Evolutionary conservation across 306 rosid genomes (phyloP).

Genomic region (Acacia crassicarpa): DNA sequence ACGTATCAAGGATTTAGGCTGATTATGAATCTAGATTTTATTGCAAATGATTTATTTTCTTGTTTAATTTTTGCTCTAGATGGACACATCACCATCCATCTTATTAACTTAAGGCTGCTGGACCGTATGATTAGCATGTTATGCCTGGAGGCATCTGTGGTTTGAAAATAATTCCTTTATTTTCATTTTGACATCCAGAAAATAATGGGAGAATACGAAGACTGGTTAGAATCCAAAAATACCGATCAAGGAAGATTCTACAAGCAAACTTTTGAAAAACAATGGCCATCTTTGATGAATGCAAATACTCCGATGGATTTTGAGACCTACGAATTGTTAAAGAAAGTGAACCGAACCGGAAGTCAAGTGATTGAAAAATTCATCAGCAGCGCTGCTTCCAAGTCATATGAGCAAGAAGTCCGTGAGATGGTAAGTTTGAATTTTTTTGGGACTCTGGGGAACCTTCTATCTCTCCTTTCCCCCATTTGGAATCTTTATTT

Average conservation of each 20-base stretch:
- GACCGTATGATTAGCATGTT: slow-evolving; percentile 12
- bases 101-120: slow-evolving; percentile 11
- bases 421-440: slow-evolving; percentile 68
- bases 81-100: slow-evolving; percentile 9
- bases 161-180: slow-evolving; percentile 27
- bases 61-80: slow-evolving; percentile 27
- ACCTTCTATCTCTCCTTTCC: not conserved
- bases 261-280: slow-evolving; percentile 66
- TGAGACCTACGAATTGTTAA: slow-evolving; percentile 55
- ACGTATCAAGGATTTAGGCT: slow-evolving; percentile 15
- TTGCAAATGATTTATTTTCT: slow-evolving; percentile 12
- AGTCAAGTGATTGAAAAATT: slow-evolving; percentile 62
- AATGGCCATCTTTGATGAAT: slow-evolving; percentile 55
- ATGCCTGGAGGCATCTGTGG: not conserved
- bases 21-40: slow-evolving; percentile 22
- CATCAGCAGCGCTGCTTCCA: slow-evolving; percentile 71
- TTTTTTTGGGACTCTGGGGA: slow-evolving; percentile 16
- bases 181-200: slow-evolving; percentile 46
- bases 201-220: slow-evolving; percentile 66
- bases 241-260: slow-evolving; percentile 66
- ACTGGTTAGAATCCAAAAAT: slow-evolving; percentile 68
- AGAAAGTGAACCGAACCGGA: slow-evolving; percentile 60
- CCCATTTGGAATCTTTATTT: not conserved
- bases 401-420: slow-evolving; percentile 75
- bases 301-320: slow-evolving; percentile 49